Evolutionary conservation across 2,329 filamentous ascomycete genomes (phyloP), one percentile per base, ranked within the genome.

Genomic region (Aulographum hederae): DNA sequence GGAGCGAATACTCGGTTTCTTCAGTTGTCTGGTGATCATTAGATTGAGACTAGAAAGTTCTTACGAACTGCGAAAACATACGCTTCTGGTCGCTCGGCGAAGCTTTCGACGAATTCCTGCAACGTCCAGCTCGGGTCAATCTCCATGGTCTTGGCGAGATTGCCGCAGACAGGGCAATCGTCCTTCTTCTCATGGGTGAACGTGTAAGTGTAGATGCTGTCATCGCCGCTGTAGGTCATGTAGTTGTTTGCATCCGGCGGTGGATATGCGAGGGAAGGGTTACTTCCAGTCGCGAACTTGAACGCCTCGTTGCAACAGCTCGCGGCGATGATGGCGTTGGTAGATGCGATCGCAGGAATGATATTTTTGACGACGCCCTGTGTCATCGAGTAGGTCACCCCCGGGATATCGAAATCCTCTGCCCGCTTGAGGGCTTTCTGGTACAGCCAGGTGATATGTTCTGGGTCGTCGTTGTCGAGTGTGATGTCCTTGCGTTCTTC

Each of bases 301-400:
- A 95, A 73, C 2, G 85, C 86, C 55, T 98, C 89, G 41, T 93
- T 95, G 55, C 89, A 95, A 55, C 86, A 95, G 32, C 80, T 78
- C 2, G 86, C 89, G 2, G 89, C 89, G 40, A 98, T 79, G 44
- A 98, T 89, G 35, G 89, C 86, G 50, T 98, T 98, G 5, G 89
- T 98, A 2, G 84, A 93, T 13, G 89, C 89, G 46, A 98, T 98
- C 18, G 89, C 91, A 0, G 89, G 89, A 38, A 98, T 98, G 53
- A 98, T 98, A 56, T 98, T 98, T 57, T 98, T 98, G 45, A 98
- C 82, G 2, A 95, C 91, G 34, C 89, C 91, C 51, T 98, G 89
- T 0, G 91, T 94, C 53, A 94, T 73, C 4, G 80, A 77, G 54
- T 98, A 98, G 1, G 89, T 95, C 35, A 98, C 81, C 6, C 89